Evolutionary conservation across 129 eudicot genomes (phyloP), one percentile per base, ranked within the genome.

Genomic region (Lactuca sativa): DNA sequence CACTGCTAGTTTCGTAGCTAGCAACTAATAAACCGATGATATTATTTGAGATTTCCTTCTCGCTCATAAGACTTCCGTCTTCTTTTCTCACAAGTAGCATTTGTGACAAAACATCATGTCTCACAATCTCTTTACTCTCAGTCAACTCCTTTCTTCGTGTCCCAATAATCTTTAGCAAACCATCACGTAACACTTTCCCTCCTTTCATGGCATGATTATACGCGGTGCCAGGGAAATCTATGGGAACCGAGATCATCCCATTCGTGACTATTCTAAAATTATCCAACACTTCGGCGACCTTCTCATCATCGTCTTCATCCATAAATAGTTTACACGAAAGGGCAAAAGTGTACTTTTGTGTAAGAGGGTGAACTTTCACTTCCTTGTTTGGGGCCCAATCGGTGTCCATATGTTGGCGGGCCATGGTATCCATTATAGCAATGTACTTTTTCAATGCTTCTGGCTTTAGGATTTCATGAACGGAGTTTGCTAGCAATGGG

Each of bases 11-110:
- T 38, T 82, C 83, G 16, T 78, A 71, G 64, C 79, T 74, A 30
- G 79, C 86, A 4, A 77, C 62, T 6, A 82, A 36, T 14, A 82
- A 74, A 8, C 82, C 86, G 3, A 82, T 55, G 15, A 82, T 77
- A 33, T 77, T 77, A 13, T 73, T 75, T 3, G 86, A 70, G 9
- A 82, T 73, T 7, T 78, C 82, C 49, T 56, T 60, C 21, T 79
- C 80, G 9, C 67, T 69, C 72, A 79, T 41, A 43, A 74, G 74
- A 16, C 9, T 63, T 15, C 83, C 79, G 0, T 79, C 47, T 13
- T 79, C 80, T 47, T 69, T 71, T 4, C 66, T 79, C 14, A 56
- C 64, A 15, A 79, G 72, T 58, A 79, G 43, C 83, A 79, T 79
- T 36, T 62, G 57, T 2, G 83, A 79, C 55, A 79, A 56, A 54